Percentiles rank a stretch among this genome's conserved stretches.
These are phyloP conservation scores for Talaromyces marneffei DNA, from an alignment of 2,329 filamentous ascomycete species.

Conservation along the genomic window DNA sequence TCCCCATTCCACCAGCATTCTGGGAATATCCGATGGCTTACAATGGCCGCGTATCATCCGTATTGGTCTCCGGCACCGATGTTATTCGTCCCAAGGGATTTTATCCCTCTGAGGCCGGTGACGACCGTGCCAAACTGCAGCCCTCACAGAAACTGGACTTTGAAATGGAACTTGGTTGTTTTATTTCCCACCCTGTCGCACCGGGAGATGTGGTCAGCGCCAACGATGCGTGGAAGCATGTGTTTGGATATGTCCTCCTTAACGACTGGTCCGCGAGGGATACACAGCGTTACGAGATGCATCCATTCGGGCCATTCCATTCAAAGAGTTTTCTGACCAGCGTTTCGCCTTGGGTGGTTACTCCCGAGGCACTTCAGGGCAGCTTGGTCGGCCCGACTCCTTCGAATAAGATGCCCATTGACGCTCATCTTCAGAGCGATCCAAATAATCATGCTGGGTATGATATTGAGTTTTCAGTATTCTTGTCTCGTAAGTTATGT, in stretches of 20 bases:
- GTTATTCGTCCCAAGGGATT: slow-evolving; percentile 1
- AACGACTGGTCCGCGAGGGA: slow-evolving; percentile 60
- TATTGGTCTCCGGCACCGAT: not conserved
- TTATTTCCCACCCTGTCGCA: slow-evolving; percentile 39
- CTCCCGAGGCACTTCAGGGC: slow-evolving; percentile 47
- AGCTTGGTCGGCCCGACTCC: not conserved
- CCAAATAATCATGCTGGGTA: slow-evolving; percentile 2
- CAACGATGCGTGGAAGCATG: slow-evolving; percentile 41
- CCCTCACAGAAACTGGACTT: slow-evolving; percentile 42
- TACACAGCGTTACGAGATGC: slow-evolving; percentile 56
- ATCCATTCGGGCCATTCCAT: slow-evolving; percentile 54
- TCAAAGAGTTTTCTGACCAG: slow-evolving; percentile 55
- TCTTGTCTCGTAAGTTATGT: not conserved
- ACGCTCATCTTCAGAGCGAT: not conserved
- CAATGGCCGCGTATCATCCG: slow-evolving; percentile 3
- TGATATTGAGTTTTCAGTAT: slow-evolving; percentile 6
- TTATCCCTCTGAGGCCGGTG: not conserved
- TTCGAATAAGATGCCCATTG: not conserved
- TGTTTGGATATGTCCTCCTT: slow-evolving; percentile 57
- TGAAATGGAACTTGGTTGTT: slow-evolving; percentile 46
- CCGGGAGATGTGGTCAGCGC: slow-evolving; percentile 40
- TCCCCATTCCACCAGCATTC: slow-evolving; percentile 1
- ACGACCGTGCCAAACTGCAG: slow-evolving; percentile 25
- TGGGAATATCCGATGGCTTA: slow-evolving; percentile 7
- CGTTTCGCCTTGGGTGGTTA: slow-evolving; percentile 57